Base-by-base conservation (phyloP, 768 basidiomycete species). In the Phylloporus sp. region DNA sequence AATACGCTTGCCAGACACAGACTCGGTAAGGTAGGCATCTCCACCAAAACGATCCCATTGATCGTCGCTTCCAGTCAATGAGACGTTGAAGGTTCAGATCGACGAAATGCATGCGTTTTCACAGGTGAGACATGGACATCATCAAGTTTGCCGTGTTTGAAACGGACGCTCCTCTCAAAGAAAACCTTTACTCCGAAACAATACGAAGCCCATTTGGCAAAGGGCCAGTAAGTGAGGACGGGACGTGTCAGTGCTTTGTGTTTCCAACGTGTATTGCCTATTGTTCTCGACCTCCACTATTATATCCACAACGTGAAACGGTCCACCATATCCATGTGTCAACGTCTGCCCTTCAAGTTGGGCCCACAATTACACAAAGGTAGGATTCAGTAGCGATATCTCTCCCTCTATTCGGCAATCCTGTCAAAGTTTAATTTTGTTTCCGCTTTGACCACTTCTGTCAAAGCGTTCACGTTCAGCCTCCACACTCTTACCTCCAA, bases 51-150 rank as follows among this genome's bases (percentile, higher is more conserved):
- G 10, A 22, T 27, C 8, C n/a, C n/a, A 1, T 36, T 53, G 54
- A 53, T 46, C 37, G 17, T 43, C 32, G 35, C 8, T 38, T 22
- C 15, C 50, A 91, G 89, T 92, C 48, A 90, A 91, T 57, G 82
- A 88, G 20, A 59, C 82, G 9, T 62, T 92, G 58, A 90, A 86
- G 68, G 69, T 68, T 3, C 73, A 90, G 56, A 90, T 92, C 46
- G 71, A 84, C 0, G 78, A 84, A 46, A 82, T 92, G 77, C 89
- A 92, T 56, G 89, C 90, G 5, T 92, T 92, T 66, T 89, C 89
- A 13, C 89, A 92, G 81, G 90, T 89, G 54, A 42, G 68, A 39
- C 20, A 36, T 11, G 4, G 21, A 6, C 28, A 15, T 15, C 21
- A 9, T 10, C 40, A 23, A 45, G 23, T 3, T 13, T 27, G n/a